Evolutionary conservation across 192 early-diverging fungal genomes (phyloP).

Genomic region (Cetraspora pellucida): DNA sequence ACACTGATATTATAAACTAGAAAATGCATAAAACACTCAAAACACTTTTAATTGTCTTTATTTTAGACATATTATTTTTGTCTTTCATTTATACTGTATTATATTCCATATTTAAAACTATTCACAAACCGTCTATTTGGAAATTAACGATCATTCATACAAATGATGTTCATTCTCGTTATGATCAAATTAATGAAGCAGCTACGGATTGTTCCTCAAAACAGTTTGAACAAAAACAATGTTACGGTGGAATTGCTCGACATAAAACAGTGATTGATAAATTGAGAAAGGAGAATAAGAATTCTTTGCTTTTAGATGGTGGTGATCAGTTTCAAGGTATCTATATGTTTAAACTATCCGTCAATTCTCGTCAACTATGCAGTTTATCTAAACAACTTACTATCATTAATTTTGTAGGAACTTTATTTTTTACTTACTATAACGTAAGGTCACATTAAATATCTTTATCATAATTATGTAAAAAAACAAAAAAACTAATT

Average conservation of each 20-base stretch:
- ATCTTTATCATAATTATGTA: neutral
- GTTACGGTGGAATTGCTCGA: constrained; percentile 65
- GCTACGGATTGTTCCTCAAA: constrained; percentile 39
- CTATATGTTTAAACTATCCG: neutral
- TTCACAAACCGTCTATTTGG: neutral
- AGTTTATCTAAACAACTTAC: neutral
- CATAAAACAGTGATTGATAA: constrained; percentile 60
- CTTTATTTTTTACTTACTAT: constrained; percentile 69
- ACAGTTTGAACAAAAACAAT: constrained; percentile 37
- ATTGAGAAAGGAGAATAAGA: constrained; percentile 50
- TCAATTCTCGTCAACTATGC: neutral
- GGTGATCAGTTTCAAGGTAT: constrained; percentile 63
- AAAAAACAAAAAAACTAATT: neutral
- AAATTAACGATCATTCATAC: constrained; percentile 50
- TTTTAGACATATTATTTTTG: neutral
- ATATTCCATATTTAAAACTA: neutral
- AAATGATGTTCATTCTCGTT: constrained; percentile 47
- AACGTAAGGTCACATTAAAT: constrained; percentile 37
- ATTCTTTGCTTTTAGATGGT: constrained; percentile 70
- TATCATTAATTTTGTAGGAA: constrained; percentile 44
- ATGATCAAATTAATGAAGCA: constrained; percentile 41
- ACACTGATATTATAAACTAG: too few relatives aligned
- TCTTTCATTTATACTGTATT: neutral
- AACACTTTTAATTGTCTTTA: neutral
- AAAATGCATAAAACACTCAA: neutral